phyloP scores from a whole-genome alignment of 1,284 basidiomycete species.

The Irpex rosettiformis region DNA sequence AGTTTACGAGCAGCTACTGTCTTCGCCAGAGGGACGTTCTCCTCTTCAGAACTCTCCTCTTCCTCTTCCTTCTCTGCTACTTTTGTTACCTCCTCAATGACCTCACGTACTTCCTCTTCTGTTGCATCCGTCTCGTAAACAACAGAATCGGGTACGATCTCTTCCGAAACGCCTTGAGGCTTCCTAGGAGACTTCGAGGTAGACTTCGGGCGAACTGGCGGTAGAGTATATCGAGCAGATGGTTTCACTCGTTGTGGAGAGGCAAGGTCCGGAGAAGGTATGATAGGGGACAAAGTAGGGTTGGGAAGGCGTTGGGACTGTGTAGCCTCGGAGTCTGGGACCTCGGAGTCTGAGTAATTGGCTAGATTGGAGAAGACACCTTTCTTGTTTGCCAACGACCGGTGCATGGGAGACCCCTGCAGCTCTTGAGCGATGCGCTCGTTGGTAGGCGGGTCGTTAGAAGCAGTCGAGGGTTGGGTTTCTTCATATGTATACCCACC shows the following conservation, averaged over 20 bases:
- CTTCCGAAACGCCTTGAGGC: background rate
- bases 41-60: constrained; percentile 15
- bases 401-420: background rate
- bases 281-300: background rate
- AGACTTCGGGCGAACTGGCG: background rate
- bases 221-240: background rate
- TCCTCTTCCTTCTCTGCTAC: background rate
- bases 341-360: constrained; percentile 25
- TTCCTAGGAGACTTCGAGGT: constrained; percentile 1
- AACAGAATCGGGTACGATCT: constrained; percentile 5
- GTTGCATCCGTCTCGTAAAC: background rate
- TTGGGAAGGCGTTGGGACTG: background rate
- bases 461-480: constrained; percentile 9
- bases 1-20: background rate
- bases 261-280: background rate
- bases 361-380: background rate
- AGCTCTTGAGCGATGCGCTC: background rate
- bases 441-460: constrained; percentile 3
- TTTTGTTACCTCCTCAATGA: constrained; percentile 16
- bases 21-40: constrained; percentile 19
- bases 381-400: constrained; percentile 10
- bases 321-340: constrained; percentile 9
- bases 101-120: constrained; percentile 3
- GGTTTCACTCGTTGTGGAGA: background rate
- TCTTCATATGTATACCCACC: background rate